Evolutionary conservation across 371 early-diverging fungal species (phyloP).

Genomic region (Polyrhizophydium stewartii): DNA sequence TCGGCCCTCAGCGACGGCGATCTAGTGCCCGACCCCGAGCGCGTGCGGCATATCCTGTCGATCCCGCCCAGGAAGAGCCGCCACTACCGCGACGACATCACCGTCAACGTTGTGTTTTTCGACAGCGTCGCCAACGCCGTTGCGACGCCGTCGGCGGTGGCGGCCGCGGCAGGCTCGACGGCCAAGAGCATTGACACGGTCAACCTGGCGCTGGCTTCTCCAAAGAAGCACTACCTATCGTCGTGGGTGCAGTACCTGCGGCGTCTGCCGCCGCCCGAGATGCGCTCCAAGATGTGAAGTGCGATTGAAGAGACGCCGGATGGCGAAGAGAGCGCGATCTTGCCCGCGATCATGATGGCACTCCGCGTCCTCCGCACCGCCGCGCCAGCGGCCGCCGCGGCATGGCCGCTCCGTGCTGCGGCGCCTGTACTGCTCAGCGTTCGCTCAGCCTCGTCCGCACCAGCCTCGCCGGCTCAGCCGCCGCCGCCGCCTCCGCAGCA

Average conservation of each 20-base stretch:
- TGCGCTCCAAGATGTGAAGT: too few species aligned
- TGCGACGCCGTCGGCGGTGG: too few species aligned
- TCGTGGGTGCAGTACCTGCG: neutral
- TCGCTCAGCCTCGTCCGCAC: too few species aligned
- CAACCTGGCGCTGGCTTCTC: neutral
- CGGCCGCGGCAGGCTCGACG: neutral
- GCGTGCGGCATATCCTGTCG: slow-evolving; percentile 34
- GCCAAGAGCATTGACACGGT: neutral
- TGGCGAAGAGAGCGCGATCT: too few species aligned
- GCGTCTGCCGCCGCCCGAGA: neutral
- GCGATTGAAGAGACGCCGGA: too few species aligned
- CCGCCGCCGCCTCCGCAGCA: too few species aligned
- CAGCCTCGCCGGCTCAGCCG: too few species aligned
- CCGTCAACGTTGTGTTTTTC: slow-evolving; percentile 82
- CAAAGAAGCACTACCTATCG: neutral
- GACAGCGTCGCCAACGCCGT: neutral
- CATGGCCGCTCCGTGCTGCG: too few species aligned
- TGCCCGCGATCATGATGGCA: too few species aligned
- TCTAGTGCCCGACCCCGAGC: slow-evolving; percentile 23
- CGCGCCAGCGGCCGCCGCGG: too few species aligned
- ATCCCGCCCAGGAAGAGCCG: slow-evolving; percentile 62
- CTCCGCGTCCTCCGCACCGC: too few species aligned
- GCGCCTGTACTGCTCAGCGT: too few species aligned
- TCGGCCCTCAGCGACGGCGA: slow-evolving; percentile 65
- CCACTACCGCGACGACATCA: slow-evolving; percentile 90